Percentiles rank a stretch among this genome's conserved stretches.
phyloP scores from a whole-genome alignment of 768 basidiomycete species.

The Lactarius deliciosus region DNA sequence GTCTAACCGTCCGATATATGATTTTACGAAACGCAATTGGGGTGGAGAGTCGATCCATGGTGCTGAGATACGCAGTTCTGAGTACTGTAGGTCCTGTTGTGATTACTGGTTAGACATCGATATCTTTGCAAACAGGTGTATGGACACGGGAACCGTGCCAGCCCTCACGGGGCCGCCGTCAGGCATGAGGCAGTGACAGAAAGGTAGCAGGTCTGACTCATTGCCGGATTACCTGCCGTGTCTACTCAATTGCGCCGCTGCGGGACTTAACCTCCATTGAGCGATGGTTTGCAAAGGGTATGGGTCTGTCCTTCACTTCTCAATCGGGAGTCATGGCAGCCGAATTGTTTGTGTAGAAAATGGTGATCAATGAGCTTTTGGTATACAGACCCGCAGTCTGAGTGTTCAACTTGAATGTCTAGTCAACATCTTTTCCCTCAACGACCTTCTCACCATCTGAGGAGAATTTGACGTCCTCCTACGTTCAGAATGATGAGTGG shows the following conservation, averaged over 20 bases:
- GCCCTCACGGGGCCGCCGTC: not conserved
- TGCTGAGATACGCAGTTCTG: too few species aligned
- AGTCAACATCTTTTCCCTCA: constrained; percentile 58
- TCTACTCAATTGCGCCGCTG: not conserved
- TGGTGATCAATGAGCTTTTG: not conserved
- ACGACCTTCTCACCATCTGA: constrained; percentile 71
- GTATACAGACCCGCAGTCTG: constrained; percentile 21
- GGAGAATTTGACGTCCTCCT: constrained; percentile 79
- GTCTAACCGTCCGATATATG: too few species aligned
- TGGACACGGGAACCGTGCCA: too few species aligned
- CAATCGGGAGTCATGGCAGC: not conserved
- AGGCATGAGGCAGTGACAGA: not conserved
- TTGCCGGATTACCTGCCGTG: too few species aligned
- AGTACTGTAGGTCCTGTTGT: too few species aligned
- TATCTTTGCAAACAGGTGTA: too few species aligned
- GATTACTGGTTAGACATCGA: too few species aligned
- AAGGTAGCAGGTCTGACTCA: too few species aligned
- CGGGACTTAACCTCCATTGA: not conserved
- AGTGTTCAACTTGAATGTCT: constrained; percentile 21
- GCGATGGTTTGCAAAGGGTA: not conserved
- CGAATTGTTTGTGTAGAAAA: not conserved
- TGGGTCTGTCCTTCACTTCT: not conserved
- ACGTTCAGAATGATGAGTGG: constrained; percentile 29
- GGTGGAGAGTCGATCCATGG: too few species aligned
- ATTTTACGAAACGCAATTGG: too few species aligned